Conservation (phyloP, 805 yeast genomes). For the Wickerhamiella australiensis region DNA sequence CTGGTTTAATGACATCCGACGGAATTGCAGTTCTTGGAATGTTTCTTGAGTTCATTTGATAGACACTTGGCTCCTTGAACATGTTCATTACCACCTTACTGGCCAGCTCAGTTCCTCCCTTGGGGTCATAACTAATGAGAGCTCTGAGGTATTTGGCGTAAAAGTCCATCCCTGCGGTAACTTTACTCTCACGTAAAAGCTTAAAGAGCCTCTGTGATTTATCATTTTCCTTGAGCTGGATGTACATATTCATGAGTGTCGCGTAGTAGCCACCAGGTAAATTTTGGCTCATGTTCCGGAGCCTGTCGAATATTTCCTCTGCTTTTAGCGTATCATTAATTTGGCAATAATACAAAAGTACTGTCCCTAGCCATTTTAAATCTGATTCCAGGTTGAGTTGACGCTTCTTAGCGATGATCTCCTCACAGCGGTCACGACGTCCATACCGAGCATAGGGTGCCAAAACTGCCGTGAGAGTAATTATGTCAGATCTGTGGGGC, state of each 20-base stretch:
- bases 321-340: constrained; percentile 30
- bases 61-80: constrained; percentile 16
- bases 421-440: background rate
- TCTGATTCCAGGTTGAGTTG: constrained; percentile 23
- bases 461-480: constrained; percentile 22
- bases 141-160: constrained; percentile 22
- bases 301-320: constrained; percentile 26
- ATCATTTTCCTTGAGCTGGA: constrained; percentile 11
- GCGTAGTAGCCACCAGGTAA: constrained; percentile 22
- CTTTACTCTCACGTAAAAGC: constrained; percentile 16
- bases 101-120: background rate
- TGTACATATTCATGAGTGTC: constrained; percentile 19
- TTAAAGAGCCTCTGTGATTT: constrained; percentile 19
- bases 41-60: constrained; percentile 21
- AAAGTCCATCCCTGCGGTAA: constrained; percentile 13
- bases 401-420: constrained; percentile 14
- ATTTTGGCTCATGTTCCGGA: constrained; percentile 12
- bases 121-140: constrained; percentile 10
- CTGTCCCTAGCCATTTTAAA: constrained; percentile 25
- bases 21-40: constrained; percentile 25
- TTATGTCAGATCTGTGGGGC: constrained; percentile 15
- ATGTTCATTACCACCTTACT: constrained; percentile 13
- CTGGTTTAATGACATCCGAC: constrained; percentile 20
- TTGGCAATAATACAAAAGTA: constrained; percentile 27
- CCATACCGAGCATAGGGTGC: constrained; percentile 19